These are phyloP conservation scores for Hyaloperonospora arabidopsidis DNA, from an alignment of 352 stramenopile genomes.

Conservation along the genomic window DNA sequence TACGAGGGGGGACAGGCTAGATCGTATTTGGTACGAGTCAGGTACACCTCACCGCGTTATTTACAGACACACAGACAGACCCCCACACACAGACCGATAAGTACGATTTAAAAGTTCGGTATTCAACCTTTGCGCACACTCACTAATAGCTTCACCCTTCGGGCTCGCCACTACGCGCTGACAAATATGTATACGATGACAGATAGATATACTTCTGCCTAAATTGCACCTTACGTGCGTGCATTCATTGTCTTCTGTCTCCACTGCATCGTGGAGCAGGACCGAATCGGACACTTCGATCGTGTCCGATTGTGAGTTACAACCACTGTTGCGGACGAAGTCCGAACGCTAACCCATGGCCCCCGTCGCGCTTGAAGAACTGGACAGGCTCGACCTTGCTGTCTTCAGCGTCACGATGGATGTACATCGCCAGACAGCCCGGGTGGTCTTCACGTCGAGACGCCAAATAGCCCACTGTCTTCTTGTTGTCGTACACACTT, in stretches of 20 bases:
- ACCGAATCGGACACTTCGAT: constrained; percentile 10
- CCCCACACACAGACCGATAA: too few species aligned
- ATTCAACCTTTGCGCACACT: too few species aligned
- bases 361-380: constrained; percentile 45
- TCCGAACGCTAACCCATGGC: background rate
- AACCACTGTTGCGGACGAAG: constrained; percentile 21
- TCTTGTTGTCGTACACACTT: constrained; percentile 60
- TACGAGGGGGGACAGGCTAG: too few species aligned
- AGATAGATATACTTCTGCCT: constrained; percentile 9
- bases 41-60: too few species aligned
- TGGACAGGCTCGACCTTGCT: constrained; percentile 58
- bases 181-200: constrained; percentile 8
- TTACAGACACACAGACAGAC: too few species aligned
- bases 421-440: constrained; percentile 52
- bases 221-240: too few species aligned
- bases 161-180: constrained; percentile 1
- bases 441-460: constrained; percentile 29
- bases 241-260: background rate
- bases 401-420: constrained; percentile 42
- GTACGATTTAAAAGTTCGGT: too few species aligned
- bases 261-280: background rate
- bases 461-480: constrained; percentile 52
- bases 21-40: too few species aligned
- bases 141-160: too few species aligned
- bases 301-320: constrained; percentile 9